phyloP scores from a whole-genome alignment of 1,139 yeast genomes.

The Candida frijolesensis region DNA sequence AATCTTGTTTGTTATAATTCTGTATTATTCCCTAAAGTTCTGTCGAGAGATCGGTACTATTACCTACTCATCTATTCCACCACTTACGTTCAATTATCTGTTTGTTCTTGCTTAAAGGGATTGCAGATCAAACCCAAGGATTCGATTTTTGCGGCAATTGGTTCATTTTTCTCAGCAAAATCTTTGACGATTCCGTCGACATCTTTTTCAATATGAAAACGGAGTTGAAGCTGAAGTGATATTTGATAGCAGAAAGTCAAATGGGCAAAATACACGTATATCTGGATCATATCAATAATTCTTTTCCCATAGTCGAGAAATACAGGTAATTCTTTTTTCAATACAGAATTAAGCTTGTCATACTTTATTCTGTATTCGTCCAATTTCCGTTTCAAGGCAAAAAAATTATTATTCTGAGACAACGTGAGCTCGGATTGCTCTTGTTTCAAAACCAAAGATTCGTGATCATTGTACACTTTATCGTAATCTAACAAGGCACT shows the following conservation, averaged over 20 bases:
- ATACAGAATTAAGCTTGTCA: conserved; percentile 28
- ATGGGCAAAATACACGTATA: conserved; percentile 32
- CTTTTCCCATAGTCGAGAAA: conserved; percentile 33
- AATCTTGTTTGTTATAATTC: no score
- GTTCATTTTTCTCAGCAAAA: conserved; percentile 16
- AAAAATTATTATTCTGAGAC: conserved; percentile 33
- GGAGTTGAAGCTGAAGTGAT: conserved; percentile 20
- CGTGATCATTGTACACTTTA: conserved; percentile 26
- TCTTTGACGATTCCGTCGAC: conserved; percentile 11
- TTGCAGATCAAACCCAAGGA: conserved; percentile 22
- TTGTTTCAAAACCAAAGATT: conserved; percentile 26
- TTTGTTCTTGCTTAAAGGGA: background rate
- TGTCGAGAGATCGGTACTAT: conserved; percentile 42
- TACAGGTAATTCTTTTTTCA: conserved; percentile 43
- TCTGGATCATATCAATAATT: conserved; percentile 28
- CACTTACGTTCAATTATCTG: conserved; percentile 45
- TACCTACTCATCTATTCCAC: conserved; percentile 64
- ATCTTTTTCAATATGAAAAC: conserved; percentile 6
- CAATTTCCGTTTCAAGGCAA: conserved; percentile 34
- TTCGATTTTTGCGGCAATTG: conserved; percentile 21
- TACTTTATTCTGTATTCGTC: conserved; percentile 30
- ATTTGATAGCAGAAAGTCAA: conserved; percentile 31
- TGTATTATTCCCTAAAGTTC: no score
- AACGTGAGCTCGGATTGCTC: conserved; percentile 24
- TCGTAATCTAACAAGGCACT: conserved; percentile 40